Evolutionary conservation across 176 grass and related monocot species (phyloP), one percentile per base, ranked within the genome.

Genomic region (Melocanna baccifera): DNA sequence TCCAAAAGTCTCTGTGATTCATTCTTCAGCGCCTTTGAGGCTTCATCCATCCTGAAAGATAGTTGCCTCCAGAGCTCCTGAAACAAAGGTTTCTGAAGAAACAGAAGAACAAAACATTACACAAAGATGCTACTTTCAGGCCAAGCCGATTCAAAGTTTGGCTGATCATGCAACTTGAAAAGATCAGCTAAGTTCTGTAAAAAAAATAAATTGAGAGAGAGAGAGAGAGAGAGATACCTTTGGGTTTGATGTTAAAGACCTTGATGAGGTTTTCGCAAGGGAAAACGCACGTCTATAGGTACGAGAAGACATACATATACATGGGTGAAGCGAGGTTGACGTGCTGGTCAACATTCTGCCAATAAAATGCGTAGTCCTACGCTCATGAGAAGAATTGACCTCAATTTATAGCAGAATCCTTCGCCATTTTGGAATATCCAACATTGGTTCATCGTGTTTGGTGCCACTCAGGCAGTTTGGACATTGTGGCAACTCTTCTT

Each of bases 11-110:
- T 80, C 13, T 18, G 67, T 0, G 84, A 67, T 6, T 29, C 67
- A 2, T 76, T 79, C 83, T 89, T 86, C 16, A 92, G 39, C 25
- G 5, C 16, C 43, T 37, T 46, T 3, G 84, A 80, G 2, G 65
- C 87, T n/a, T 89, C 39, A 10, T 87, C 63, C 0, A 92, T 57
- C n/a, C 14, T 76, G 0, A 41, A 50, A 14, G 68, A 86, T 11
- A 89, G 61, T 22, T 67, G 25, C 0, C 39, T 65, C 19, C 12
- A 69, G 2, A 89, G 36, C 12, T 77, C 87, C 71, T 40, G 37
- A 12, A 89, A 12, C 19, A 56, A 58, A 43, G 80, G 64, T 53
- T 65, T 90, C 88, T 90, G 82, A 45, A 28, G 12, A 23, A 81
- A 43, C 62, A 81, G 43, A 81, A 12, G 9, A 69, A 12, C 9